Evolutionary conservation across 495 filamentous ascomycete genomes (phyloP).

Genomic region (Clohesyomyces aquaticus): DNA sequence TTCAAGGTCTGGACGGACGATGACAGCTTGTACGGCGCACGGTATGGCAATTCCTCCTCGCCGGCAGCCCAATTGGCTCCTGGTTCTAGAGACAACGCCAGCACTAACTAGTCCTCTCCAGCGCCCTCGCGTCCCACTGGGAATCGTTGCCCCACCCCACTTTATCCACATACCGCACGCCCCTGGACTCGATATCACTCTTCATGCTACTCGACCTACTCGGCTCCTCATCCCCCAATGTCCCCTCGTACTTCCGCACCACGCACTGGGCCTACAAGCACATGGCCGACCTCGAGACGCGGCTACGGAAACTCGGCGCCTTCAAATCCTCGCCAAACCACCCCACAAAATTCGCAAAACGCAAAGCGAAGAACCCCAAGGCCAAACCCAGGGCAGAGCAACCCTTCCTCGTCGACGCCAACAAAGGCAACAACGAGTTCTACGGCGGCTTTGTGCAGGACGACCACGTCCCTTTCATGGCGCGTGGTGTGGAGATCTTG

Average conservation of each 20-base stretch:
- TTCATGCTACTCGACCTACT: slow-evolving; percentile 93
- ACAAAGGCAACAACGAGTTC: slow-evolving; percentile 34
- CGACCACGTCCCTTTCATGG: slow-evolving; percentile 90
- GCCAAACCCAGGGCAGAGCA: slow-evolving; percentile 13
- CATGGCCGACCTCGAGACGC: slow-evolving; percentile 69
- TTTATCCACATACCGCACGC: slow-evolving; percentile 72
- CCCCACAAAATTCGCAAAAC: slow-evolving; percentile 33
- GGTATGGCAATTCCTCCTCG: slow-evolving; percentile 49
- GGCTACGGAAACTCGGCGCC: slow-evolving; percentile 63
- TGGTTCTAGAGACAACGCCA: no score
- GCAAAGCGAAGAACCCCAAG: slow-evolving; percentile 28
- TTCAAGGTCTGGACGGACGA: slow-evolving; percentile 75
- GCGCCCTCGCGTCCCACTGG: slow-evolving; percentile 76
- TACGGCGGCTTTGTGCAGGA: slow-evolving; percentile 61
- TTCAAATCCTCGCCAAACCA: slow-evolving; percentile 60
- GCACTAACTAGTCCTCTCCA: slow-evolving; percentile 35
- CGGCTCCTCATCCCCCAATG: slow-evolving; percentile 66
- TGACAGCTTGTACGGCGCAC: slow-evolving; percentile 88
- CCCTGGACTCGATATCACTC: slow-evolving; percentile 77
- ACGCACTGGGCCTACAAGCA: slow-evolving; percentile 93
- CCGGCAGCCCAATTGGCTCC: no score
- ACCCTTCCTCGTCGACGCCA: slow-evolving; percentile 20
- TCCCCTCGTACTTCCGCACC: slow-evolving; percentile 81
- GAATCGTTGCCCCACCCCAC: slow-evolving; percentile 67
- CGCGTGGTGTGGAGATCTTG: slow-evolving; percentile 81